Conservation (phyloP, 2,329 filamentous ascomycete genomes). For the Beauveria sp. region DNA sequence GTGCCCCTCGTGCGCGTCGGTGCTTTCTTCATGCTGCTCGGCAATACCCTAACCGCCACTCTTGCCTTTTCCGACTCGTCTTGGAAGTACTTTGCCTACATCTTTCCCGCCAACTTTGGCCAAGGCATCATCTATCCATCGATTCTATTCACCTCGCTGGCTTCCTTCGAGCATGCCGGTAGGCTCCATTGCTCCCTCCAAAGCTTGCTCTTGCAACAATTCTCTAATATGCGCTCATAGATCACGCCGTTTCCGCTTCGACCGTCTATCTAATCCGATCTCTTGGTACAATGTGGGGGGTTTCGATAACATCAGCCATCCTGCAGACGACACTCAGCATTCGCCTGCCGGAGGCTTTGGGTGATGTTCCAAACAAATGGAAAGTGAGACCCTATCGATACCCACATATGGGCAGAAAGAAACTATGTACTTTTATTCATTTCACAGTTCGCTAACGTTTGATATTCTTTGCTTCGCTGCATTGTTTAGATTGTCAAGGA, state of each 20-base stretch:
- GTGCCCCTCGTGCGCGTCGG: slow-evolving; percentile 44
- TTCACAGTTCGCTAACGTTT: slow-evolving; percentile 5
- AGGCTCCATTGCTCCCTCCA: slow-evolving; percentile 14
- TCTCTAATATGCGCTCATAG: slow-evolving; percentile 24
- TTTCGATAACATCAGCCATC: slow-evolving; percentile 54
- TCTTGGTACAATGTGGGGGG: slow-evolving; percentile 55
- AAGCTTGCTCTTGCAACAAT: not conserved
- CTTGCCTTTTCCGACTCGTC: slow-evolving; percentile 41
- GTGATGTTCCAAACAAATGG: slow-evolving; percentile 48
- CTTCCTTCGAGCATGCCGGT: slow-evolving; percentile 55
- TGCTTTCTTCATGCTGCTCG: slow-evolving; percentile 42
- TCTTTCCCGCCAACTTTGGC: slow-evolving; percentile 51
- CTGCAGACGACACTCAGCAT: slow-evolving; percentile 53
- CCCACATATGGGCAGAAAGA: not conserved
- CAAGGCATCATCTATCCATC: slow-evolving; percentile 53
- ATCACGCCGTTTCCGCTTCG: slow-evolving; percentile 55
- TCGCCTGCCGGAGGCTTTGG: slow-evolving; percentile 45
- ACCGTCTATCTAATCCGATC: slow-evolving; percentile 58
- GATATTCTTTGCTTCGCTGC: not conserved
- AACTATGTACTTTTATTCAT: not conserved
- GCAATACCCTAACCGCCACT: slow-evolving; percentile 44
- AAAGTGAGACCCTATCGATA: slow-evolving; percentile 37
- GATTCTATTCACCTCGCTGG: slow-evolving; percentile 53
- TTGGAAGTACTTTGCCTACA: slow-evolving; percentile 49
- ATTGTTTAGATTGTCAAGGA: slow-evolving; percentile 47